Evolutionary conservation across 306 rosid genomes (phyloP).

Genomic region (Potentilla sterilis): DNA sequence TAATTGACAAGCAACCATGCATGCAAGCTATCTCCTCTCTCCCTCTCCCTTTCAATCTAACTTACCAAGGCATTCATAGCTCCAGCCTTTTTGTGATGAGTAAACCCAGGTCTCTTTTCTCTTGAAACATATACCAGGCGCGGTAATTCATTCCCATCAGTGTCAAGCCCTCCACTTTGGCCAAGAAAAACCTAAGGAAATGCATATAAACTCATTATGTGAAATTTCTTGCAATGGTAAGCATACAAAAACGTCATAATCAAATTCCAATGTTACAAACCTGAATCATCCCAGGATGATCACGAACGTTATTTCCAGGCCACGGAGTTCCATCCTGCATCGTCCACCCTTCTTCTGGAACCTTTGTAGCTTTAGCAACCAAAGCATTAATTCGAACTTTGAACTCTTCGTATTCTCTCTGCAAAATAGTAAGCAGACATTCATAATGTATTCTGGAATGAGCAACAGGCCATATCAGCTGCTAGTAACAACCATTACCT

Average conservation of each 20-base stretch:
- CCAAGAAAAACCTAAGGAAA: constrained; percentile 53
- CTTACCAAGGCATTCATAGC: constrained; percentile 69
- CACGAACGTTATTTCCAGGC: constrained; percentile 61
- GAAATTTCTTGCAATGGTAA: constrained; percentile 6
- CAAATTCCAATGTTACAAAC: constrained; percentile 23
- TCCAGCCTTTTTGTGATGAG: constrained; percentile 66
- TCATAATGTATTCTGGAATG: constrained; percentile 2
- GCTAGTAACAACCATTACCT: constrained; percentile 37
- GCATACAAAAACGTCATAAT: not conserved
- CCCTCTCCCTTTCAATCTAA: not conserved
- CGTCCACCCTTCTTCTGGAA: constrained; percentile 75
- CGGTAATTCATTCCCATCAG: constrained; percentile 58
- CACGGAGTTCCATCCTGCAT: constrained; percentile 77
- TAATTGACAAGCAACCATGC: not conserved
- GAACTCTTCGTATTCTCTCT: constrained; percentile 82
- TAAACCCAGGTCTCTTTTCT: constrained; percentile 64
- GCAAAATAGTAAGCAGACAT: constrained; percentile 1
- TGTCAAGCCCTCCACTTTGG: constrained; percentile 49
- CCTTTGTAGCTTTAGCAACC: constrained; percentile 65
- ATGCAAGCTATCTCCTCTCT: not conserved
- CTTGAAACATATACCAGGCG: constrained; percentile 66
- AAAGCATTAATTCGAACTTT: constrained; percentile 55
- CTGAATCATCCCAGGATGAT: constrained; percentile 80
- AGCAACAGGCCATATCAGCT: constrained; percentile 7
- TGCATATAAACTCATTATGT: not conserved